phyloP scores from a whole-genome alignment of 805 yeast genomes.

The Candida maltosa region DNA sequence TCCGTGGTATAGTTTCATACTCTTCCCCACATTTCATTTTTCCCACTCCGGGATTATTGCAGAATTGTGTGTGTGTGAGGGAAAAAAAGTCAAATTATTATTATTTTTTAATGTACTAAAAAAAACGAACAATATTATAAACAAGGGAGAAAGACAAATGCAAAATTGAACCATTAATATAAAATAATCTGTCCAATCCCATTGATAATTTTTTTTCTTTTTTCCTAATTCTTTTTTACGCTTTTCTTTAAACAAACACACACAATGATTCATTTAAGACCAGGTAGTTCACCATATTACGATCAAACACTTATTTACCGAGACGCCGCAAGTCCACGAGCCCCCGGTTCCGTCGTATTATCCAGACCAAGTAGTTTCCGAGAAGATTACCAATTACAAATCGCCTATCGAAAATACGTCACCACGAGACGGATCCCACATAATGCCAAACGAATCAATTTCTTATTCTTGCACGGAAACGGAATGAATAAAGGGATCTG shows the following conservation, averaged over 20 bases:
- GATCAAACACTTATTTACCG: constrained; percentile 11
- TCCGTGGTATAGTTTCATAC: too few species aligned
- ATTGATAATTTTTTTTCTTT: too few species aligned
- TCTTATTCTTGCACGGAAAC: constrained; percentile 59
- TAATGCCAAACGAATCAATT: constrained; percentile 31
- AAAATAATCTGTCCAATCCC: too few species aligned
- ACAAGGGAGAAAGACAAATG: too few species aligned
- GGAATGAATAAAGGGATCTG: constrained; percentile 67
- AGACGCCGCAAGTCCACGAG: constrained; percentile 36
- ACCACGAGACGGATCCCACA: constrained; percentile 13
- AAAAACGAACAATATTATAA: too few species aligned
- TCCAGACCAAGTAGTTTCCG: constrained; percentile 26
- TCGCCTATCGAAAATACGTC: constrained; percentile 48
- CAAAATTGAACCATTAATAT: too few species aligned
- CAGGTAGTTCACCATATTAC: constrained; percentile 9
- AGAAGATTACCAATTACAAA: constrained; percentile 37
- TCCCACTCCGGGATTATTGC: too few species aligned
- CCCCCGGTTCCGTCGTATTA: constrained; percentile 24
- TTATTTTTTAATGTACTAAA: background rate
- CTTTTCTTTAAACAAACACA: too few species aligned
- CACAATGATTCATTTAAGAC: constrained; percentile 8
- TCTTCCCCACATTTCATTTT: too few species aligned
- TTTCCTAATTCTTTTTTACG: background rate
- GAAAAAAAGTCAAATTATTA: background rate
- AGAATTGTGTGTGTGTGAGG: background rate